phyloP scores from a whole-genome alignment of 2,329 filamentous ascomycete species.

The Trichophyton simii region DNA sequence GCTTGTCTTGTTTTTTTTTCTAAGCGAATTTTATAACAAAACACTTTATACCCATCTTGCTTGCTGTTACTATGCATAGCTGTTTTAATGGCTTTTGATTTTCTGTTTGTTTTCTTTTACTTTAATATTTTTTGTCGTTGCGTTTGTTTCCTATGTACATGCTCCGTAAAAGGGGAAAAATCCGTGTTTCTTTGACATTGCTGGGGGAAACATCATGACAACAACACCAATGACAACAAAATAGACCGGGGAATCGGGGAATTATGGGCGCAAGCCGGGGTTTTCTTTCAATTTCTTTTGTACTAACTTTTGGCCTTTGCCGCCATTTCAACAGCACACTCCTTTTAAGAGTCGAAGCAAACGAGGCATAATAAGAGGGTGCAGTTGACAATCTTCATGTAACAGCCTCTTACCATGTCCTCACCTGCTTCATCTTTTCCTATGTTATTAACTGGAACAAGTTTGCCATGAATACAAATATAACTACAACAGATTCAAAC shows the following conservation, averaged over 20 bases:
- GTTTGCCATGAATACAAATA: neutral
- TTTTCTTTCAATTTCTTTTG: neutral
- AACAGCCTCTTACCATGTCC: neutral
- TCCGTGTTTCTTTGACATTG: conserved; percentile 2
- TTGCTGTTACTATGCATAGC: neutral
- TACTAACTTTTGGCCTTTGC: neutral
- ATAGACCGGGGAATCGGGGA: neutral
- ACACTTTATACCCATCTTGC: conserved; percentile 1
- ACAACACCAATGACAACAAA: conserved; percentile 2
- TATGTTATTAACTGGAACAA: neutral
- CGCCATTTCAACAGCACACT: neutral
- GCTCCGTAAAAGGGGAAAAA: conserved; percentile 1
- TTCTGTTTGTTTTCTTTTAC: neutral
- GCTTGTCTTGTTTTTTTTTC: neutral
- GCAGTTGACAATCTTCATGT: neutral
- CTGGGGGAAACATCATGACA: conserved; percentile 1
- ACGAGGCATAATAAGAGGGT: neutral
- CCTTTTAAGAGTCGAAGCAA: neutral
- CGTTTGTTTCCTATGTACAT: conserved; percentile 1
- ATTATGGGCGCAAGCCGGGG: neutral
- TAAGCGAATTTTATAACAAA: conserved; percentile 1
- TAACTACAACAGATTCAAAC: neutral
- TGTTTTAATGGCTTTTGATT: conserved; percentile 1
- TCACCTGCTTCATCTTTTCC: neutral
- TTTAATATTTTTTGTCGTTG: conserved; percentile 5